Percentiles rank a stretch among this genome's conserved stretches.
These are phyloP conservation scores for Globisporangium nodosum DNA, from an alignment of 352 stramenopile genomes.

Conservation along the genomic window DNA sequence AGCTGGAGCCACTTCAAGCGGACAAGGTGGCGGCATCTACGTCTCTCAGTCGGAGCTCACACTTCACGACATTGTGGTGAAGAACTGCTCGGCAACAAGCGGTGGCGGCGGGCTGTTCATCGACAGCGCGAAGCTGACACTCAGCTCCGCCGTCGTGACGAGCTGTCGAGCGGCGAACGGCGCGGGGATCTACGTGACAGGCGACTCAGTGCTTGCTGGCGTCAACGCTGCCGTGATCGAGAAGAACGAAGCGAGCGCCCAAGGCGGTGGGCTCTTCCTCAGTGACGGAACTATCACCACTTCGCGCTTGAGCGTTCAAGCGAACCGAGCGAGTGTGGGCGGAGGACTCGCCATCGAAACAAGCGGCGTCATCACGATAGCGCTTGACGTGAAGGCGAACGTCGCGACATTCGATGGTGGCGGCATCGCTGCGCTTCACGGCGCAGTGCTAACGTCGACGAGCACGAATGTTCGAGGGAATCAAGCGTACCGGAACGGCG, in stretches of 20 bases:
- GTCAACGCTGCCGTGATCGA: constrained; percentile 14
- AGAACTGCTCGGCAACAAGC: constrained; percentile 13
- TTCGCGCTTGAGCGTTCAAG: constrained; percentile 5
- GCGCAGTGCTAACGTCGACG: constrained; percentile 13
- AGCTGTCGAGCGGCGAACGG: constrained; percentile 19
- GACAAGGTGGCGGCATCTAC: constrained; percentile 31
- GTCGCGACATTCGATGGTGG: constrained; percentile 27
- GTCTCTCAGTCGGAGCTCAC: constrained; percentile 21
- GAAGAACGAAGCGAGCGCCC: constrained; percentile 18
- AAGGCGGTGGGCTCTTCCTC: constrained; percentile 27
- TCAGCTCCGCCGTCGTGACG: constrained; percentile 13
- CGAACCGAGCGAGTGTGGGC: constrained; percentile 27
- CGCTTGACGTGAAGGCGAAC: constrained; percentile 23
- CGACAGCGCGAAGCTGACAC: constrained; percentile 14
- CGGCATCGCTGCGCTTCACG: constrained; percentile 35
- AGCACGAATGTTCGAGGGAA: constrained; percentile 21
- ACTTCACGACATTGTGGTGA: constrained; percentile 12
- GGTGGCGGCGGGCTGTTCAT: constrained; percentile 29
- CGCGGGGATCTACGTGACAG: constrained; percentile 25
- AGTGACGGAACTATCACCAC: constrained; percentile 7
- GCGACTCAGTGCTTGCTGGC: constrained; percentile 10
- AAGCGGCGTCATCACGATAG: constrained; percentile 12
- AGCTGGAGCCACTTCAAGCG: constrained; percentile 2
- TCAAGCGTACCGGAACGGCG: constrained; percentile 25
- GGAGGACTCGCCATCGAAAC: constrained; percentile 25